Conservation (phyloP, 306 rosid species). For the Sesbania bispinosa region DNA sequence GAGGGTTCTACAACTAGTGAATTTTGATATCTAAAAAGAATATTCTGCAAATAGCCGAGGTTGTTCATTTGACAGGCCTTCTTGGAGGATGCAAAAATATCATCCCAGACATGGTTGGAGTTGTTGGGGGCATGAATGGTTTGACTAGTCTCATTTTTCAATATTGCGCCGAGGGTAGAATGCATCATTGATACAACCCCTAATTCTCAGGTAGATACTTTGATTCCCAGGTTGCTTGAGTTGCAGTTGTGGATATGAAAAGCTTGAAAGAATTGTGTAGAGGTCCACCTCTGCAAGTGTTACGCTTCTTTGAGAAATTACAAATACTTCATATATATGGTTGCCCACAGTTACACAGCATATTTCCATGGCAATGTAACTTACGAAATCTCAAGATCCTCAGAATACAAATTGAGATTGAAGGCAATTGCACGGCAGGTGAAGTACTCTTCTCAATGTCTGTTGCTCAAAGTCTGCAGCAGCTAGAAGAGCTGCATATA, state of each 20-base stretch:
- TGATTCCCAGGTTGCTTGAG: background rate
- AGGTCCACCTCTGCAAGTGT: no score
- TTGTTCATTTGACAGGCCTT: no score
- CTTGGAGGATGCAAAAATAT: no score
- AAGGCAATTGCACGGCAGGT: background rate
- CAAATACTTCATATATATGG: no score
- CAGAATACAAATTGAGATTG: background rate
- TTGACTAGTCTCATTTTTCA: background rate
- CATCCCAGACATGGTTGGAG: no score
- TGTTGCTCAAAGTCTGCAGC: background rate
- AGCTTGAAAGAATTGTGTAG: background rate
- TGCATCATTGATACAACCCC: background rate
- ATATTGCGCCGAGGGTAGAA: background rate
- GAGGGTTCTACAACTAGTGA: no score
- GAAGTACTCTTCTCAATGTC: slow-evolving; percentile 1
- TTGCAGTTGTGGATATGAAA: background rate
- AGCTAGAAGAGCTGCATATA: background rate
- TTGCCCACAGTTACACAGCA: background rate
- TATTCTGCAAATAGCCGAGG: no score
- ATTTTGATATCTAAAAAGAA: no score
- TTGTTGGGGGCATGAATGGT: no score
- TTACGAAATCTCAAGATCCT: slow-evolving; percentile 4
- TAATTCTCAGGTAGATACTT: background rate
- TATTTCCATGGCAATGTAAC: slow-evolving; percentile 16
- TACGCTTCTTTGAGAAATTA: no score